Conservation (phyloP, 108 stramenopile species). For the Cylindrotheca fusiformis region DNA sequence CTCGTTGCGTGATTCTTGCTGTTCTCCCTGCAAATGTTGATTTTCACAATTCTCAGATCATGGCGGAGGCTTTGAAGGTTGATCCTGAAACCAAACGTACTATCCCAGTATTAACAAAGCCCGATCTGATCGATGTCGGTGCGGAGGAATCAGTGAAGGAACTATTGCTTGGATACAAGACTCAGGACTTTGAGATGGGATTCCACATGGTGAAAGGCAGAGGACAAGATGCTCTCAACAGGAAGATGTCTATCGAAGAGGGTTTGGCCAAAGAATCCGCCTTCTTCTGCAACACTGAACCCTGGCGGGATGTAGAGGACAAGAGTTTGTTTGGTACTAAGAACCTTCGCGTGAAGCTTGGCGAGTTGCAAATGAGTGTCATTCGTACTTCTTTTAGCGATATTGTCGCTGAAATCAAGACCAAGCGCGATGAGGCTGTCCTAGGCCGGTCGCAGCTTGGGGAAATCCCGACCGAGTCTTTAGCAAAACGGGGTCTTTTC, state of each 20-base stretch:
- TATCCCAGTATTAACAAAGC: too few species aligned
- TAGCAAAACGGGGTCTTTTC: too few species aligned
- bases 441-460: not conserved
- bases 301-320: not conserved
- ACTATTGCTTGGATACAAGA: slow-evolving; percentile 41
- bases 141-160: slow-evolving; percentile 44
- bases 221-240: slow-evolving; percentile 50
- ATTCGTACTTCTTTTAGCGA: not conserved
- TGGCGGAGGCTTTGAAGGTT: too few species aligned
- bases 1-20: slow-evolving; percentile 70
- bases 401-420: not conserved
- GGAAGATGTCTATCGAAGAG: slow-evolving; percentile 38
- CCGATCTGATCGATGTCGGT: slow-evolving; percentile 73
- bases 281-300: slow-evolving; percentile 1
- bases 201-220: slow-evolving; percentile 69
- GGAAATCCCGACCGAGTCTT: too few species aligned
- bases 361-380: not conserved
- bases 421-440: not conserved
- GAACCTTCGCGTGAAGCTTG: not conserved
- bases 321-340: not conserved
- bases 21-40: slow-evolving; percentile 82
- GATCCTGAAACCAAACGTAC: too few species aligned
- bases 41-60: too few species aligned
- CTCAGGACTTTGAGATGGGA: slow-evolving; percentile 22
- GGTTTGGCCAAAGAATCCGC: slow-evolving; percentile 12